Evolutionary conservation across 106 monocot genomes (phyloP).

Genomic region (Triglochin maritima): DNA sequence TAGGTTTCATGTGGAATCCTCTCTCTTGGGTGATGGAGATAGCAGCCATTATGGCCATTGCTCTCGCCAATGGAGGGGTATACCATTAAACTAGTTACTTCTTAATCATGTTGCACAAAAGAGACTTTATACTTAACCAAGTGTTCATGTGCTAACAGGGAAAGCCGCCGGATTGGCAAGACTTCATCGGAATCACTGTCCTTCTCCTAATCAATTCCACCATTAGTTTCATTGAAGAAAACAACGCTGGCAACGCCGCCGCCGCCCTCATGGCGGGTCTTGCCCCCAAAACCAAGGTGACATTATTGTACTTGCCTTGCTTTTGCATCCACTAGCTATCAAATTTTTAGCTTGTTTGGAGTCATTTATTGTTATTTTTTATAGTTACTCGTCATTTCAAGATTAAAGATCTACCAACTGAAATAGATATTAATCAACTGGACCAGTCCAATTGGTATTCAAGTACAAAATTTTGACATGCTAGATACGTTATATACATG

Average conservation of each 20-base stretch:
- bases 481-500: neutral
- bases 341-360: no score
- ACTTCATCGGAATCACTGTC: constrained; percentile 20
- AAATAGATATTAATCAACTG: no score
- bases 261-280: constrained; percentile 48
- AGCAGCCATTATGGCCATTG: constrained; percentile 80
- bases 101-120: no score
- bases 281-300: constrained; percentile 46
- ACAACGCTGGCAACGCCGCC: constrained; percentile 19
- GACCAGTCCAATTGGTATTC: no score
- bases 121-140: no score
- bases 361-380: no score
- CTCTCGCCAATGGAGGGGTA: constrained; percentile 45
- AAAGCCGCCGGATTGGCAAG: constrained; percentile 44
- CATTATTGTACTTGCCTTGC: no score
- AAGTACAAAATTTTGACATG: no score
- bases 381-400: no score
- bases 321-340: no score
- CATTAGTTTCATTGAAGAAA: constrained; percentile 22
- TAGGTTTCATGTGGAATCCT: constrained; percentile 89
- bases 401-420: no score
- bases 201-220: constrained; percentile 25
- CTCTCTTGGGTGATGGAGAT: constrained; percentile 84
- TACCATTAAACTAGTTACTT: no score
- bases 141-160: constrained; percentile 12